Base-by-base conservation (phyloP, 2,329 filamentous ascomycete genomes). In the Monascus ruber region DNA sequence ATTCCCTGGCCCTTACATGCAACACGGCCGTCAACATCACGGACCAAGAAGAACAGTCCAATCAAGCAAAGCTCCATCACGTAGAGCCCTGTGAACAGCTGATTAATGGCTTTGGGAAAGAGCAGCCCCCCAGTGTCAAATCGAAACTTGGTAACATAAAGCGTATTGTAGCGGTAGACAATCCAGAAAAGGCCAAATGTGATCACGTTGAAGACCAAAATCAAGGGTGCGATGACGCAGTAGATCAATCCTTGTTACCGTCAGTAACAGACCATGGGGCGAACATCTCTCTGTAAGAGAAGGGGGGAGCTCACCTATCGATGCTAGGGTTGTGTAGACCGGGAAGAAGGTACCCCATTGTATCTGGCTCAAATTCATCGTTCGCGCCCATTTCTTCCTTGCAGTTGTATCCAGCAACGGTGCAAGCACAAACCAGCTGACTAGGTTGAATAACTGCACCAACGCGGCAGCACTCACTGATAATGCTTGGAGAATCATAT, bases 261-360 rank as follows among this genome's bases (percentile, higher is more conserved):
- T 47, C 35, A 45, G 40, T 40, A 34, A 11, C 41, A 38, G 37
- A 34, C 33, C 11, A n/a, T 8, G 9, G 9, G 9, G 6, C 6
- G 9, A 26, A 35, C 33, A 35, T 33, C n/a, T 33, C 6, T 6
- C 11, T 11, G 11, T 37, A 9, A 31, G 26, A 31, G 17, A 8
- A n/a, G 5, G 29, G n/a, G 11, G 29, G 9, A 34, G 54, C 62
- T 60, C 65, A 67, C 73, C 87, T 50, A 98, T 96, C 47, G 85
- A 93, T 33, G 88, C 91, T 51, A 98, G 85, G 56, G 94, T 95
- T 40, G 91, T 95, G 62, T 96, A 98, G 0, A 94, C 81, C 0
- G 91, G 91, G 60, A 96, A 98, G 68, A 93, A 89, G 0, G 80
- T 81, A 6, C 91, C 91, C 91, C 93, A 98, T 39, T 79, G 77